Evolutionary conservation across 2,329 filamentous ascomycete genomes (phyloP).

Genomic region (Dryadomyces sulphureus): DNA sequence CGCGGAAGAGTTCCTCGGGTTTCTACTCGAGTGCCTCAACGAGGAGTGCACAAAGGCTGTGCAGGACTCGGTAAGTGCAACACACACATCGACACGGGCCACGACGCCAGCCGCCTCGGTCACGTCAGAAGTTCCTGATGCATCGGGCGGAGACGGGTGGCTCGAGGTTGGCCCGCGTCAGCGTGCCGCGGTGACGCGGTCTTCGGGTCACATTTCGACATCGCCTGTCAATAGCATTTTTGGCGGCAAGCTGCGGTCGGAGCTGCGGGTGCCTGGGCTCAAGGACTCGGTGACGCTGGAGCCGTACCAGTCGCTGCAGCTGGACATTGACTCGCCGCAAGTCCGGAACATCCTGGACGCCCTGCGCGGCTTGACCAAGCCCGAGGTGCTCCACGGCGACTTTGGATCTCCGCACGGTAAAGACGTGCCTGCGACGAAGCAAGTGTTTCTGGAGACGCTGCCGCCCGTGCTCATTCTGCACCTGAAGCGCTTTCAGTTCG

Average conservation of each 20-base stretch:
- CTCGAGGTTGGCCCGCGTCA: constrained; percentile 89
- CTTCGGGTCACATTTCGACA: constrained; percentile 57
- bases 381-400: constrained; percentile 74
- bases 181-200: constrained; percentile 70
- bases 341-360: constrained; percentile 88
- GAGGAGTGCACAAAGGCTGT: constrained; percentile 80
- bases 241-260: constrained; percentile 77
- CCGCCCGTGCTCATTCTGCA: constrained; percentile 89
- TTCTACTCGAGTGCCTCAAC: constrained; percentile 80
- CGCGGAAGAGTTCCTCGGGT: constrained; percentile 90
- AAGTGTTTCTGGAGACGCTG: constrained; percentile 83
- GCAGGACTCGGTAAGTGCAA: constrained; percentile 27
- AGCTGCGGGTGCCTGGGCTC: constrained; percentile 70
- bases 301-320: constrained; percentile 83
- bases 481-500: constrained; percentile 94
- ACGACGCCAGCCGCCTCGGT: constrained; percentile 23
- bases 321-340: constrained; percentile 80
- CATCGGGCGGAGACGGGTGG: constrained; percentile 47
- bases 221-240: constrained; percentile 92
- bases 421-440: constrained; percentile 71
- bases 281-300: constrained; percentile 88
- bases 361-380: constrained; percentile 65
- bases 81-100: constrained; percentile 21
- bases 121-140: constrained; percentile 15
- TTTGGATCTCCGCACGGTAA: constrained; percentile 68